Base-by-base conservation (phyloP, 805 yeast genomes). In the Brettanomyces naardenensis region DNA sequence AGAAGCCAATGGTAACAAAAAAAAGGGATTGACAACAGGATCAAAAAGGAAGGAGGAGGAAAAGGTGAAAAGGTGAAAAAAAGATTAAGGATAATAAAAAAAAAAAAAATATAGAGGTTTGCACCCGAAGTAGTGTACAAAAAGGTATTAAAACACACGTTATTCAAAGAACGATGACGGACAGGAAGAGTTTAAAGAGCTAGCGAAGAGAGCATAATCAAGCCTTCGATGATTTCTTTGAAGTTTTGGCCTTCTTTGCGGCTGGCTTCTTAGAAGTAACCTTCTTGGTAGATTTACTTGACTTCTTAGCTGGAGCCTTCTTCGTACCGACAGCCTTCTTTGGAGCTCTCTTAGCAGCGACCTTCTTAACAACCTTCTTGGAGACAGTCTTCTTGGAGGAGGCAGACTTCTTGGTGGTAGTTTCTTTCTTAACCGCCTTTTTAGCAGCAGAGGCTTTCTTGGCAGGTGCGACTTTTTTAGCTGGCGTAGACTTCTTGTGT, bases 341-440 rank as follows among this genome's bases (percentile, higher is more conserved):
- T 38, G 42, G 15, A 29, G 31, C 32, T 31, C 40, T 39, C 21
- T 27, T 35, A 5, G 42, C 11, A 21, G 35, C 28, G 14, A 29
- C 33, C 36, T 46, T 46, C 41, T 54, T 45, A 27, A 52, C 46
- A 37, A 45, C 43, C 17, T 47, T 41, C 47, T 64, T 65, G 31
- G 58, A 58, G 18, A 52, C 53, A 25, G 45, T 36, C 53, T 60
- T 56, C 51, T 49, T 52, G 28, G 58, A 43, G 30, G 58, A 53
- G 31, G 60, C 55, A 19, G 27, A 9, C 44, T 51, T 58, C 46
- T 42, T 42, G 18, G 41, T 35, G 21, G 48, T 45, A 17, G 43
- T 37, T 42, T 49, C 49, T 40, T 56, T 58, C 20, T 64, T 47
- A 17, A 58, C 53, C 34, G 54, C 49, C 45, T 54, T 53, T 52